Evolutionary conservation across 768 basidiomycete genomes (phyloP), one percentile per base, ranked within the genome.

Genomic region (Mrakia hoshinonis): DNA sequence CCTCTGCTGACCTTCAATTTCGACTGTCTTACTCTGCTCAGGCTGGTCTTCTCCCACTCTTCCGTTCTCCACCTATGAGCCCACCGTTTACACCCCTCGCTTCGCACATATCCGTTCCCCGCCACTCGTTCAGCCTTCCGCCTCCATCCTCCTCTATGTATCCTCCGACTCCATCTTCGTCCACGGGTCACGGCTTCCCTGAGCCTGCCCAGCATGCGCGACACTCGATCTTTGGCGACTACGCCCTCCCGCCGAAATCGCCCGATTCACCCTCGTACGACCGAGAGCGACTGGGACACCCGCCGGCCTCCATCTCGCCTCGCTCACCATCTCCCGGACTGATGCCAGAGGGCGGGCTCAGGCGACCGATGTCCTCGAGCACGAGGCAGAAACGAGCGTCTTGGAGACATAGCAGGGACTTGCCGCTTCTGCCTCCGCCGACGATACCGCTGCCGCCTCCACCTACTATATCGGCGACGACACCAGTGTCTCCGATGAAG

Each of bases 201-300:
- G 4, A 2, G 15, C 22, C 31, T 7, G n/a, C 58, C 4, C 34
- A 31, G 10, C 31, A 20, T 5, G 34, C n/a, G 43, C 15, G 7
- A 4, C 58, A 61, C 12, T 61, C 58, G 4, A 31, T 36, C 31
- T 61, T 61, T 36, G 58, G 58, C 31, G 58, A 61, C 58, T 61
- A 36, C 36, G 20, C n/a, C 58, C 6, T 36, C n/a, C 58, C 31
- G 34, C 58, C 34, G 31, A 61, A 61, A n/a, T 3, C 34, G 58
- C 31, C 15, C n/a, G 31, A 36, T 61, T 34, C 58, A 18, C 36
- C 58, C 31, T 61, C 31, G 58, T 36, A 12, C 34, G 3, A 22
- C 58, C 34, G n/a, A 11, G 7, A 31, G n/a, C 36, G 58, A 7
- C 20, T 20, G 34, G 4, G 31, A 18, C 29, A 31, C 15, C 55